Evolutionary conservation across 2,329 filamentous ascomycete species (phyloP), one percentile per base, ranked within the genome.

Genomic region (Pseudocercospora fuligena): DNA sequence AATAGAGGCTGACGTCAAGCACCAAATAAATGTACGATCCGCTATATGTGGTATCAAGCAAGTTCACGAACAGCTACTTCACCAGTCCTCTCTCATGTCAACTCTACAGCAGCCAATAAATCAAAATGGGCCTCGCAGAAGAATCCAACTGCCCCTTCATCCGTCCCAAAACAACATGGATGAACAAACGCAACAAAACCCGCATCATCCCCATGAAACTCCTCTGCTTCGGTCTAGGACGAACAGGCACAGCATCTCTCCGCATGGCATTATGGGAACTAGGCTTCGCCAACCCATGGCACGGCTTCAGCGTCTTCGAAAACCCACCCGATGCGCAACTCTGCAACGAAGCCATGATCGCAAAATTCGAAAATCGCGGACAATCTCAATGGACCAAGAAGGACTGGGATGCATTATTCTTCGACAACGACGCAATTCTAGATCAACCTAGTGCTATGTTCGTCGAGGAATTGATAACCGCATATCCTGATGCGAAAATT

Each of bases 231-330:
- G 60, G 60, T 14, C 60, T 62, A 7, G 33, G 60, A 23, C n/a
- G 60, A 25, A 62, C 60, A 51, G 60, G 60, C 47, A 62, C 60
- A 36, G 60, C 60, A 36, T 40, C 27, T 16, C 47, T 62, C 9
- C 27, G 60, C 16, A 62, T 62, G 60, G 60, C 60, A 23, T 36
- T 62, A 7, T 62, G 60, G 60, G 60, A 62, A 19, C 43, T 62
- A 19, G 60, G 49, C 5, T 56, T 54, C 19, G 2, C 8, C 11
- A 36, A 43, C 27, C 60, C 60, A 21, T 43, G 54, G 43, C 59
- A 61, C 31, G 49, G 60, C 25, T 61, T 62, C 60, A 16, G 46
- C 9, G 60, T 62, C 27, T 62, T 62, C 21, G 60, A 62, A 33
- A 62, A 62, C 23, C 60, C 49, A 14, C 60, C 49, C 2, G 49